A percentile compares a stretch with the other conserved stretches of the same genome.
These are phyloP conservation scores for Pontederia paniculata DNA, from an alignment of 176 grass and related monocot species.

Conservation along the genomic window DNA sequence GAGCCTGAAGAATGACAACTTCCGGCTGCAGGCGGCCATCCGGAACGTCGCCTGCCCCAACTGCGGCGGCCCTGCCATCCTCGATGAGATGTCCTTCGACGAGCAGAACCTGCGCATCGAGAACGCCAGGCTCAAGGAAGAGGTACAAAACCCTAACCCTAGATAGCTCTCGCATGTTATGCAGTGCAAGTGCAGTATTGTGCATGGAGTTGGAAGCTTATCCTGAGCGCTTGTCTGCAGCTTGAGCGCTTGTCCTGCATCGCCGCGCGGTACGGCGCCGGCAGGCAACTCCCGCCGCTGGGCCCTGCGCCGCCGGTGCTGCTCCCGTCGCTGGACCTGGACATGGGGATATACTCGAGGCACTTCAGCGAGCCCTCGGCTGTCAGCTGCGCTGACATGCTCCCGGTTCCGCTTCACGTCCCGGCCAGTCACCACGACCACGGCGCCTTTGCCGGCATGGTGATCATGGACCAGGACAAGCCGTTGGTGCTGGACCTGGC, in stretches of 20 bases:
- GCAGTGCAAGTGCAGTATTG: neutral
- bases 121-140: conserved; percentile 80
- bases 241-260: conserved; percentile 64
- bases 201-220: neutral
- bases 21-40: conserved; percentile 78
- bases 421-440: conserved; percentile 35
- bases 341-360: conserved; percentile 30
- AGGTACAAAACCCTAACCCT: conserved; percentile 23
- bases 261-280: conserved; percentile 60
- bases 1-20: conserved; percentile 94
- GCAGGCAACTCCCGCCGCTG: conserved; percentile 72
- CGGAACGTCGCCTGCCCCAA: conserved; percentile 81
- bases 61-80: conserved; percentile 66
- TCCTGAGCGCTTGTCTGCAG: conserved; percentile 26
- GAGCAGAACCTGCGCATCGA: conserved; percentile 96
- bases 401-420: conserved; percentile 6
- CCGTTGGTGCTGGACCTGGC: conserved; percentile 58
- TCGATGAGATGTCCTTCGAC: conserved; percentile 74
- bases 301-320: conserved; percentile 32
- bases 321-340: conserved; percentile 53
- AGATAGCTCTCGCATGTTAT: neutral
- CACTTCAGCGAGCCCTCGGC: conserved; percentile 29
- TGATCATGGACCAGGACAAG: conserved; percentile 43
- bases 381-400: conserved; percentile 45
- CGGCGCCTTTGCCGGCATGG: neutral